These are phyloP conservation scores for Debaryomyces udenii DNA, from an alignment of 1,139 yeast species.

Conservation along the genomic window DNA sequence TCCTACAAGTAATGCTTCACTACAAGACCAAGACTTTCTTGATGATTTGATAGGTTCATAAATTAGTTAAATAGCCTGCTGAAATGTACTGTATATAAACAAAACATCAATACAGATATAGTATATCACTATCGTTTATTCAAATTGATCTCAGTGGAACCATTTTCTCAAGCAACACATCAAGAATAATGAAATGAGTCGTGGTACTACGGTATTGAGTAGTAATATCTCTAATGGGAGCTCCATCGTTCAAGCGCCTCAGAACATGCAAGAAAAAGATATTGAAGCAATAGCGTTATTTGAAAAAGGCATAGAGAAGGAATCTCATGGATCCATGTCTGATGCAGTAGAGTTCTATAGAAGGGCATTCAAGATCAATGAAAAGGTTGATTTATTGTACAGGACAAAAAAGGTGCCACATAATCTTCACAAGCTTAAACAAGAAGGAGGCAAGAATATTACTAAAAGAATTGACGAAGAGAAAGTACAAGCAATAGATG, in stretches of 20 bases:
- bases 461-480: conserved; percentile 35
- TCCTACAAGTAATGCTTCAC: neutral
- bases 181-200: conserved; percentile 13
- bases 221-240: neutral
- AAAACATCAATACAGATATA: too few relatives aligned
- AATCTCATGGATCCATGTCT: conserved; percentile 70
- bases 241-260: neutral
- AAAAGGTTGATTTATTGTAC: conserved; percentile 69
- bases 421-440: conserved; percentile 25
- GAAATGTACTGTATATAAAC: conserved; percentile 10
- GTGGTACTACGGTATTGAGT: conserved; percentile 13
- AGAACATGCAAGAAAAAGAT: conserved; percentile 19
- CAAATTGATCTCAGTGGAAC: too few relatives aligned
- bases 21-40: conserved; percentile 20
- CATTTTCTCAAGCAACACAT: too few relatives aligned
- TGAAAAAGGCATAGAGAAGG: conserved; percentile 73
- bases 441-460: conserved; percentile 35
- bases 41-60: conserved; percentile 23
- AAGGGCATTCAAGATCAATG: conserved; percentile 68
- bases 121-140: neutral
- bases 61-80: neutral
- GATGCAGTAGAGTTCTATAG: conserved; percentile 81
- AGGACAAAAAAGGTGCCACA: conserved; percentile 50
- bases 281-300: conserved; percentile 61
- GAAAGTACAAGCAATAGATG: conserved; percentile 41